Evolutionary conservation across 75 land plant species (phyloP), one percentile per base, ranked within the genome.

Genomic region (Isoetes taiwanensis): DNA sequence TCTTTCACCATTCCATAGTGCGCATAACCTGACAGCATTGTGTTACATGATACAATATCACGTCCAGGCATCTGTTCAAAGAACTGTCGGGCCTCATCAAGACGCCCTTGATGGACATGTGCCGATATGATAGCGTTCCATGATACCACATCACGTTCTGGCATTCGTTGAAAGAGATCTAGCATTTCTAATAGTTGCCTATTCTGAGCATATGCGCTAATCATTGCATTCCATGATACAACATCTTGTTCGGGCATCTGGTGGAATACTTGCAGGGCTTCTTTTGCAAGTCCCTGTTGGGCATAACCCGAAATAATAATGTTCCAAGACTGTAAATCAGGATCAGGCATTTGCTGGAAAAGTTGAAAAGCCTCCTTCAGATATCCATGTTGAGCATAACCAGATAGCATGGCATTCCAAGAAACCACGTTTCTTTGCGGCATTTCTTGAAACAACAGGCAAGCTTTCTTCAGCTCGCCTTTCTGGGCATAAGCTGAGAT

Each of bases 171-270:
- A 46, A 46, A 46, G 50, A 46, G 16, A 8, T 4, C 5, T 23
- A 19, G 6, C 5, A 23, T 23, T 3, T 46, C n/a, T 19, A 19
- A 6, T 8, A 46, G n/a, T 19, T 46, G 50, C 50, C 50, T 23
- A 23, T 46, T 46, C 16, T 46, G 50, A 23, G 50, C 5, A 46
- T 46, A 46, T 6, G 50, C 50, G 5, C 21, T 19, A 6, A 46
- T 19, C 50, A 46, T 46, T n/a, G 50, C 50, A 46, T 46, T 46
- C 50, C 50, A 46, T 19, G 50, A 46, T 8, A 23, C 21, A n/a
- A 46, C 21, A n/a, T 46, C 50, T 4, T 19, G 50, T 19, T 46
- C 50, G 6, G 50, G 50, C 6, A 46, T 46, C 12, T 46, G 12
- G 16, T 46, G 8, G n/a, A 46, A 46, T 6, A 46, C 16, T 6